Conservation (phyloP, 148 eudicot genomes). For the Camellia sinensis region DNA sequence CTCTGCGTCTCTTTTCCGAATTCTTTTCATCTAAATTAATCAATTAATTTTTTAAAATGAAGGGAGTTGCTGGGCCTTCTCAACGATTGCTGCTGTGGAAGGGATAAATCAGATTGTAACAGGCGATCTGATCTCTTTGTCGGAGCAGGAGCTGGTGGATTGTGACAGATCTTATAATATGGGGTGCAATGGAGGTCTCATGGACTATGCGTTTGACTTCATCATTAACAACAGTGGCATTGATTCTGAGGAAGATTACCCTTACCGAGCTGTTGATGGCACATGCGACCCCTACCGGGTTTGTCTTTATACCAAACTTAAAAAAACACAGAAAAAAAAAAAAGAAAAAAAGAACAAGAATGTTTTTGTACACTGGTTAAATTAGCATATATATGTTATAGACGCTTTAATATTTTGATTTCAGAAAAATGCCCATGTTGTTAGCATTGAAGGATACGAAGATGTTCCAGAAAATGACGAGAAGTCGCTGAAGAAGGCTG, state of each 20-base stretch:
- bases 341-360: not conserved
- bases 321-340: not conserved
- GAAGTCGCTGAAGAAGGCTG: slow-evolving; percentile 64
- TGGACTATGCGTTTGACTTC: slow-evolving; percentile 70
- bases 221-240: slow-evolving; percentile 68
- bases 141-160: slow-evolving; percentile 82
- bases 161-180: slow-evolving; percentile 49
- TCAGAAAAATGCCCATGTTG: slow-evolving; percentile 69
- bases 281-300: slow-evolving; percentile 57
- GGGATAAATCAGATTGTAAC: slow-evolving; percentile 70
- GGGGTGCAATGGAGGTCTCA: slow-evolving; percentile 80
- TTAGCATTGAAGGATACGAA: slow-evolving; percentile 66
- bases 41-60: not conserved
- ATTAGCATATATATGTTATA: not conserved
- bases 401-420: not conserved
- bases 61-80: slow-evolving; percentile 97
- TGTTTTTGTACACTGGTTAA: not conserved
- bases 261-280: slow-evolving; percentile 54
- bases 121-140: slow-evolving; percentile 56
- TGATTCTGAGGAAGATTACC: slow-evolving; percentile 66
- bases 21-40: not conserved
- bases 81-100: slow-evolving; percentile 71
- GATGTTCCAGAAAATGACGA: slow-evolving; percentile 67
- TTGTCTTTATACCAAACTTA: not conserved
- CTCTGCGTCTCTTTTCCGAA: not conserved